These are phyloP conservation scores for Brassica incana DNA, from an alignment of 345 rosid genomes.

Conservation along the genomic window DNA sequence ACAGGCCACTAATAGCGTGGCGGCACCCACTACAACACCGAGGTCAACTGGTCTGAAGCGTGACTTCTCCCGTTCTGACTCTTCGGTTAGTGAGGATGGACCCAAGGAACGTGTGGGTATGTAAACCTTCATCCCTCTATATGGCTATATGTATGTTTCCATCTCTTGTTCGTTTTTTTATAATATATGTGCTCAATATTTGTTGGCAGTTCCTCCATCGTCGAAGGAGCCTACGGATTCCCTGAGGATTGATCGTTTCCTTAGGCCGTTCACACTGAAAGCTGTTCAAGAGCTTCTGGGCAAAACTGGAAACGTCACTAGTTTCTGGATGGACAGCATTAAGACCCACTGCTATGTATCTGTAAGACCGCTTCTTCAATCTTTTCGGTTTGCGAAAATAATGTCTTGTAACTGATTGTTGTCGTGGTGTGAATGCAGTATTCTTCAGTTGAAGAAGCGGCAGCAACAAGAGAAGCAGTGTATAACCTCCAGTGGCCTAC, in stretches of 20 bases:
- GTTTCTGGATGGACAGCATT: slow-evolving; percentile 98
- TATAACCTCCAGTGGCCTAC: slow-evolving; percentile 94
- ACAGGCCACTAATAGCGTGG: slow-evolving; percentile 43
- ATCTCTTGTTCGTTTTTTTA: slow-evolving; percentile 9
- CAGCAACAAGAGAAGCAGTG: slow-evolving; percentile 80
- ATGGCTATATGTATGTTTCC: slow-evolving; percentile 12
- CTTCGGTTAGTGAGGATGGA: slow-evolving; percentile 60
- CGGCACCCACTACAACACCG: slow-evolving; percentile 62
- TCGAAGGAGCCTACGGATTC: slow-evolving; percentile 76
- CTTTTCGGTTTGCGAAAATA: neutral
- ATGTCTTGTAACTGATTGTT: neutral
- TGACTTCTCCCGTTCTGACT: slow-evolving; percentile 65
- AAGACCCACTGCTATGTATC: slow-evolving; percentile 95
- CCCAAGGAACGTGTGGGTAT: slow-evolving; percentile 90
- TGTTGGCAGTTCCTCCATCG: slow-evolving; percentile 77
- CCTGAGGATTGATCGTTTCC: slow-evolving; percentile 80
- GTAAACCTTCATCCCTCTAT: slow-evolving; percentile 31
- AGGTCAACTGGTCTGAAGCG: slow-evolving; percentile 55
- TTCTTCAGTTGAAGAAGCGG: slow-evolving; percentile 82
- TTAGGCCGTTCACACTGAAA: slow-evolving; percentile 94
- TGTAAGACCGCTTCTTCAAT: slow-evolving; percentile 50
- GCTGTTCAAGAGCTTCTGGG: slow-evolving; percentile 98
- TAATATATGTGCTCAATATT: slow-evolving; percentile 14
- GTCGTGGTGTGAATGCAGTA: slow-evolving; percentile 55
- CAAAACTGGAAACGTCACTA: slow-evolving; percentile 73